Percentiles rank a stretch among this genome's conserved stretches.
Evolutionary conservation across 2,329 filamentous ascomycete species (phyloP).

Genomic region (Phialemonium atrogriseum): DNA sequence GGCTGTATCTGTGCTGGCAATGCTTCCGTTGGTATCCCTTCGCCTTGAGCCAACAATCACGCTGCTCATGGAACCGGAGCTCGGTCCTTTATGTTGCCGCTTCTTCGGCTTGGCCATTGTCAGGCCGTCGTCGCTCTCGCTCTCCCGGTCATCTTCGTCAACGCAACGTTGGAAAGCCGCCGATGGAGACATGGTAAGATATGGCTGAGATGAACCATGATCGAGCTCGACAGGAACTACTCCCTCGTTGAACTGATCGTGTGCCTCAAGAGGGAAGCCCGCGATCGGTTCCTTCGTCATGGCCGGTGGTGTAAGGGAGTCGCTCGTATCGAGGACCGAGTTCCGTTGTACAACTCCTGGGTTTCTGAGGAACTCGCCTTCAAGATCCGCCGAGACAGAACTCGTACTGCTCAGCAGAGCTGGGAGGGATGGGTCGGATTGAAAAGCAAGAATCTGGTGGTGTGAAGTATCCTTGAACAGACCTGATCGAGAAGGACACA

Average conservation of each 20-base stretch:
- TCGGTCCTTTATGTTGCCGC: conserved; percentile 22
- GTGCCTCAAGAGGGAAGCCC: conserved; percentile 37
- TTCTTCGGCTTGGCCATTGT: conserved; percentile 46
- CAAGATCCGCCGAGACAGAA: conserved; percentile 54
- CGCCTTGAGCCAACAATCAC: conserved; percentile 31
- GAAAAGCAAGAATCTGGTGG: conserved; percentile 45
- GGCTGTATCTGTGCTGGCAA: conserved; percentile 55
- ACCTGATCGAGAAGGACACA: too few species aligned
- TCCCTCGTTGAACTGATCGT: conserved; percentile 21
- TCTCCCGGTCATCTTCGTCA: conserved; percentile 39
- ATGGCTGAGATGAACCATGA: not conserved
- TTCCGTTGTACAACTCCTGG: conserved; percentile 37
- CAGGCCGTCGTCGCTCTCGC: conserved; percentile 46
- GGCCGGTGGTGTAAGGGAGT: conserved; percentile 46
- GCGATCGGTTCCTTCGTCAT: conserved; percentile 35
- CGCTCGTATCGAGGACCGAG: conserved; percentile 41
- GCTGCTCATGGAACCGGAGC: conserved; percentile 18
- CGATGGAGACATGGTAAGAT: too few species aligned
- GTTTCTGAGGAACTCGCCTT: conserved; percentile 48
- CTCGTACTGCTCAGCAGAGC: conserved; percentile 56
- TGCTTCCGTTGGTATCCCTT: conserved; percentile 52
- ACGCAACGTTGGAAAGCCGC: too few species aligned
- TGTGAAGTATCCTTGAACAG: too few species aligned
- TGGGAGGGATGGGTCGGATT: conserved; percentile 56
- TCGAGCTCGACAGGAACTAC: conserved; percentile 20